Percentiles rank a stretch among this genome's conserved stretches.
Evolutionary conservation across 306 rosid genomes (phyloP).

Genomic region (Ammopiptanthus mongolicus): DNA sequence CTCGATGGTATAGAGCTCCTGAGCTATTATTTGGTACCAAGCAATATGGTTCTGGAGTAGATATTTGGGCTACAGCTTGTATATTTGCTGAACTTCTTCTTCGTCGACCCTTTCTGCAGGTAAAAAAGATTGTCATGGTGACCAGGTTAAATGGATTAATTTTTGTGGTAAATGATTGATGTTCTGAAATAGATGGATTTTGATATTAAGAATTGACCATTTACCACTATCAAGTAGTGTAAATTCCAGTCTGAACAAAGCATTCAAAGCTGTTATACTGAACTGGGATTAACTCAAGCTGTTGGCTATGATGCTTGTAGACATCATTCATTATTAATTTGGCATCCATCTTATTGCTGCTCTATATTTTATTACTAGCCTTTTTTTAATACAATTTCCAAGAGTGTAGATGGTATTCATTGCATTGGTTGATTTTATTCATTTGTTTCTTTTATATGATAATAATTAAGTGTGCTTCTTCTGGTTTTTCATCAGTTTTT

Average conservation of each 20-base stretch:
- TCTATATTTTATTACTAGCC: neutral
- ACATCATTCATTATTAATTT: neutral
- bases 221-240: neutral
- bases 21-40: constrained; percentile 89
- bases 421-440: neutral
- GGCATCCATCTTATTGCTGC: neutral
- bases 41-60: constrained; percentile 91
- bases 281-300: neutral
- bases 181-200: neutral
- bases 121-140: constrained; percentile 17
- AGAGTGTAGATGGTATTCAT: neutral
- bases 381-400: neutral
- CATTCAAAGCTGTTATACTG: neutral
- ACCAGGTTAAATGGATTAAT: neutral
- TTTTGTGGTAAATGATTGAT: neutral
- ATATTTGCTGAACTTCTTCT: constrained; percentile 91
- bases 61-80: constrained; percentile 99
- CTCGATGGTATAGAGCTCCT: constrained; percentile 99
- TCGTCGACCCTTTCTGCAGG: constrained; percentile 94
- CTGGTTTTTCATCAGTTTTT: constrained; percentile 1
- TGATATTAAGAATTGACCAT: neutral
- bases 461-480: neutral
- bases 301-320: neutral
- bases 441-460: neutral
- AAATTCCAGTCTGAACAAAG: neutral